Evolutionary conservation across 225 moss, liverwort and hornwort species (phyloP).

Genomic region (Marchantia paleacea): DNA sequence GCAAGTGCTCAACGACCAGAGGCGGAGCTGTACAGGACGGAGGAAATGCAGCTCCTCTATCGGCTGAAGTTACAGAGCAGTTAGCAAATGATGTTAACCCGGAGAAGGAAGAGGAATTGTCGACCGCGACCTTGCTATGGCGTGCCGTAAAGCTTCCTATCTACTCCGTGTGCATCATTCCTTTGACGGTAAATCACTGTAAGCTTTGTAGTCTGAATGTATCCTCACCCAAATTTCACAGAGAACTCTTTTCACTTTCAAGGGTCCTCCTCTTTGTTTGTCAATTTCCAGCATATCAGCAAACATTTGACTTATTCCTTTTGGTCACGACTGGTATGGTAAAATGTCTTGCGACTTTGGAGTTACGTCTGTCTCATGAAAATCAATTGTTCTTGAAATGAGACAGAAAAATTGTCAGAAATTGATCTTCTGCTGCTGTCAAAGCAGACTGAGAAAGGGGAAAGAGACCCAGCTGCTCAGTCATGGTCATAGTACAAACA

Average conservation of each 20-base stretch:
- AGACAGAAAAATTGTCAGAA: background rate
- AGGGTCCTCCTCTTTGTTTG: too few species aligned
- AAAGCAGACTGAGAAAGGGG: too few species aligned
- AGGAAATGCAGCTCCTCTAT: background rate
- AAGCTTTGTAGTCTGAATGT: background rate
- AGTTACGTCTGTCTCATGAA: background rate
- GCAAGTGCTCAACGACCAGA: background rate
- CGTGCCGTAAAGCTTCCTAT: conserved; percentile 78
- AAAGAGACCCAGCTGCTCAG: too few species aligned
- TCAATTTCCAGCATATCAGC: too few species aligned
- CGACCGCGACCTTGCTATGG: conserved; percentile 68
- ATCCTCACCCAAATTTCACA: too few species aligned
- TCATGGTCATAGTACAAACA: too few species aligned
- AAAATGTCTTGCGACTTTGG: background rate
- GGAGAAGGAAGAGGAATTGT: conserved; percentile 39
- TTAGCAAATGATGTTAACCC: too few species aligned
- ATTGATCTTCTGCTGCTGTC: too few species aligned
- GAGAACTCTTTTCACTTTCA: too few species aligned
- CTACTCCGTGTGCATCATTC: conserved; percentile 78
- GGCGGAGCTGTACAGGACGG: conserved; percentile 6
- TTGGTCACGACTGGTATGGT: background rate
- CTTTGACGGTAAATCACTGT: conserved; percentile 60
- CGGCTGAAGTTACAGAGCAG: background rate
- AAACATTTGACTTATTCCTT: background rate
- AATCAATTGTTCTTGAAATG: background rate